phyloP scores from a whole-genome alignment of 805 yeast genomes.

The Myxozyma geophila region DNA sequence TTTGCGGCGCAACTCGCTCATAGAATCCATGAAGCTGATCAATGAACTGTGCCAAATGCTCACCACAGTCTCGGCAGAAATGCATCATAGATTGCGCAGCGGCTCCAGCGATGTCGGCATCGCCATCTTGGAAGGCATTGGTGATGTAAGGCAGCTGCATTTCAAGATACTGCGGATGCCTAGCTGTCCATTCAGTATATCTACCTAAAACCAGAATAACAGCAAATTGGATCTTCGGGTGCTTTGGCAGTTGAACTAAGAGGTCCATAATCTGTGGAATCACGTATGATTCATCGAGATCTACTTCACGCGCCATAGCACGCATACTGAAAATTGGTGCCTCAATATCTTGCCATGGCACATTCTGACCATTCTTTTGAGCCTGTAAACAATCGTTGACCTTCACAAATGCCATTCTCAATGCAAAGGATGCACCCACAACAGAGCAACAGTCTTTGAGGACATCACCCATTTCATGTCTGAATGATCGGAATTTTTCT shows the following conservation, averaged over 20 bases:
- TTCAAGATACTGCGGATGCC: constrained; percentile 81
- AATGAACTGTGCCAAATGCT: constrained; percentile 63
- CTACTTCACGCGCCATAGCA: constrained; percentile 92
- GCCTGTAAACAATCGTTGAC: constrained; percentile 52
- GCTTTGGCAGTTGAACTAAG: constrained; percentile 75
- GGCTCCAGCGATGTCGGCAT: constrained; percentile 68
- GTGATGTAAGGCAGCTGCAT: constrained; percentile 83
- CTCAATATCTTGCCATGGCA: constrained; percentile 85
- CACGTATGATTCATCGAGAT: constrained; percentile 63
- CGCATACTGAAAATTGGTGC: constrained; percentile 88
- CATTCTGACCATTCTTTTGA: constrained; percentile 45
- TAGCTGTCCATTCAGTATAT: constrained; percentile 92
- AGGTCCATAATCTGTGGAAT: constrained; percentile 77
- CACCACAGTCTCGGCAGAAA: constrained; percentile 84
- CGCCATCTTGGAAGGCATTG: constrained; percentile 61
- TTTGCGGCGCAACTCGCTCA: constrained; percentile 54
- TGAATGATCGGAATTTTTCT: constrained; percentile 89
- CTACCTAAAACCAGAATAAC: constrained; percentile 93
- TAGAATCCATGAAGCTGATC: constrained; percentile 79
- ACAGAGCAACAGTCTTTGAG: constrained; percentile 93
- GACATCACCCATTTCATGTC: constrained; percentile 98
- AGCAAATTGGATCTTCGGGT: constrained; percentile 85
- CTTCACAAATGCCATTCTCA: constrained; percentile 68
- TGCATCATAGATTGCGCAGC: constrained; percentile 93
- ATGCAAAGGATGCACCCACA: constrained; percentile 73